phyloP scores from a whole-genome alignment of 1,284 basidiomycete genomes.

The Bondarzewia mesenterica region DNA sequence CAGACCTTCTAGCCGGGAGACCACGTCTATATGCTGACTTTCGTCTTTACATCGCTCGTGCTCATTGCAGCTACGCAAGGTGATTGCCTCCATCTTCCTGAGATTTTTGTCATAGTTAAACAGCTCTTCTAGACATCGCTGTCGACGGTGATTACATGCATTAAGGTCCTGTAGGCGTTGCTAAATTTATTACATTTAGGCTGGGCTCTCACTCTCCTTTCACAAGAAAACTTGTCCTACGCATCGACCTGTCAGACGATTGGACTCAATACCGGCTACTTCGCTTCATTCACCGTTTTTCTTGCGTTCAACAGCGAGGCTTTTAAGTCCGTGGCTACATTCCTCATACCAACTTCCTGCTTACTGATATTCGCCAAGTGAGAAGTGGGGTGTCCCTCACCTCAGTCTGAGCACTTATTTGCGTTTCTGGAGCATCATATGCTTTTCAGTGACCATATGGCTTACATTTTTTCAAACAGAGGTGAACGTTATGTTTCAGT shows the following conservation, averaged over 20 bases:
- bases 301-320: constrained; percentile 93
- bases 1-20: constrained; percentile 58
- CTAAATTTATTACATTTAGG: constrained; percentile 37
- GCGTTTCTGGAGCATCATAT: constrained; percentile 80
- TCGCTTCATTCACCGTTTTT: constrained; percentile 96
- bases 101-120: constrained; percentile 6
- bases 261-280: constrained; percentile 93
- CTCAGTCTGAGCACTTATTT: constrained; percentile 81
- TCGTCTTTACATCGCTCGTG: constrained; percentile 86
- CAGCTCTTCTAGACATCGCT: constrained; percentile 70
- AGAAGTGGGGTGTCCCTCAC: constrained; percentile 83
- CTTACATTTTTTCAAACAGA: constrained; percentile 87
- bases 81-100: not conserved
- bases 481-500: constrained; percentile 29
- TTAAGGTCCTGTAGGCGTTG: not conserved
- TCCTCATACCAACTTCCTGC: constrained; percentile 7
- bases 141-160: constrained; percentile 66
- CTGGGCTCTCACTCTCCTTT: constrained; percentile 96
- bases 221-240: constrained; percentile 91
- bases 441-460: constrained; percentile 82
- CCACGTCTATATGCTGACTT: constrained; percentile 76
- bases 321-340: constrained; percentile 62
- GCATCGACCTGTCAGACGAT: constrained; percentile 98
- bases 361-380: constrained; percentile 28
- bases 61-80: constrained; percentile 97